Base-by-base conservation (phyloP, 495 filamentous ascomycete species). In the Zalerion maritima region DNA sequence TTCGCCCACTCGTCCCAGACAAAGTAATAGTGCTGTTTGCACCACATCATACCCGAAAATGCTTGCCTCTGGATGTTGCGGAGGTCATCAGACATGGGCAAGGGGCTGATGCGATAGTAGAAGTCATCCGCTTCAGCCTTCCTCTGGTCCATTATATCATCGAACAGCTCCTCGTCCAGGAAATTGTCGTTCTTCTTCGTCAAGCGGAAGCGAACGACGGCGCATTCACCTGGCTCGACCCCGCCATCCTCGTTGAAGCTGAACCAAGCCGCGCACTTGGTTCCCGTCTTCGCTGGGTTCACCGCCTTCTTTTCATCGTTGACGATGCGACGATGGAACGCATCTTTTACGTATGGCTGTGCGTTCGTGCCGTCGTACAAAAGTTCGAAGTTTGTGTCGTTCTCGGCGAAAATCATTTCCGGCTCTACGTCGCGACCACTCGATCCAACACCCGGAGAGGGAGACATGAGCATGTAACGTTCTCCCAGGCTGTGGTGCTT, bases 1-100 rank as follows among this genome's bases (percentile, higher is more conserved):
- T 87, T 93, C 10, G 82, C 80, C 87, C 87, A 96, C 47, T 96
- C 79, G 25, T 94, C 85, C 81, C 82, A 94, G 39, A 94, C 73
- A 53, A 96, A 93, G 44, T 91, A 74, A 49, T 96, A 96, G 52
- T 79, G 81, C 54, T 96, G 86, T 51, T 96, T 96, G 26, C 75
- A 84, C 87, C 87, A 96, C 63, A 96, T 73, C 89, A 96, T 94
- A 23, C 87, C 87, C 0, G 82, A 69, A 29, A 94, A 78, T 3
- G 87, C 87, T 54, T 96, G 87, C 30, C 87, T 69, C 46, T 96
- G 87, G 40, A 96, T 86, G 54, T 89, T 94, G 24, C 87, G 74
- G 15, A 96, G 68, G 42, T 96, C 87, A 19, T 96, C 87, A 6
- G 78, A 69, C 80, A 96, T 91, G 2, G 87, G 87, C 21, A 96